Evolutionary conservation across 2,329 filamentous ascomycete species (phyloP), one percentile per base, ranked within the genome.

Genomic region (Aquanectria penicillioides): DNA sequence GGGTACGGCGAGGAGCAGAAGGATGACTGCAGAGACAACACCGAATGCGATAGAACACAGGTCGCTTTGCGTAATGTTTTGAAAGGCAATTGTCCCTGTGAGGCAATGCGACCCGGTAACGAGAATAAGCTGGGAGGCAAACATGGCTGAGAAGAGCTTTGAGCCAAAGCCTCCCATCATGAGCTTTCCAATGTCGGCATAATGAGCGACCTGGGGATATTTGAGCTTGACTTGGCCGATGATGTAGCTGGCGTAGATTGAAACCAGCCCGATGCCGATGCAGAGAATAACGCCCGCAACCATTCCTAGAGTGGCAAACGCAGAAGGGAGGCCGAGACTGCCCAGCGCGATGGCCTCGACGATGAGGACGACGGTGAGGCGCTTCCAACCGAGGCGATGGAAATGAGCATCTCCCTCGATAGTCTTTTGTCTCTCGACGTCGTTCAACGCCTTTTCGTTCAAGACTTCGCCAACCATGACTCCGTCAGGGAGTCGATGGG

Each of bases 1-100:
- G 1, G 77, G 77, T 29, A 78, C 73, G 46, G 77, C 76, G 10
- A 78, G 67, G 6, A 76, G 22, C 6, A 77, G 69, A 22, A 78
- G 61, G 22, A 78, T 66, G 49, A 78, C 69, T 29, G 72, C 74
- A 6, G 75, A 75, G n/a, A 77, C 69, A 46, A 76, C 67, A 11
- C 71, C 70, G 47, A 77, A 78, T 36, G 72, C 72, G 6, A 52
- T 5, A 15, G 37, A 37, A 18, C 54, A 57, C 17, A 38, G 17
- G 6, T 15, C 9, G 18, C 36, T 38, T 38, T 38, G 18, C 36
- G 36, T 38, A 22, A 38, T 38, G 17, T 23, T 38, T 7, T 13
- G 20, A 6, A 38, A 15, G 36, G 36, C 36, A 15, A 38, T 38
- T 10, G 36, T 38, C 13, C 36, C 36, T 11, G 36, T 38, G 17